A percentile compares a stretch with the other conserved stretches of the same genome.
Conservation (phyloP, 352 stramenopile species). For the Pythium phragmiticola region DNA sequence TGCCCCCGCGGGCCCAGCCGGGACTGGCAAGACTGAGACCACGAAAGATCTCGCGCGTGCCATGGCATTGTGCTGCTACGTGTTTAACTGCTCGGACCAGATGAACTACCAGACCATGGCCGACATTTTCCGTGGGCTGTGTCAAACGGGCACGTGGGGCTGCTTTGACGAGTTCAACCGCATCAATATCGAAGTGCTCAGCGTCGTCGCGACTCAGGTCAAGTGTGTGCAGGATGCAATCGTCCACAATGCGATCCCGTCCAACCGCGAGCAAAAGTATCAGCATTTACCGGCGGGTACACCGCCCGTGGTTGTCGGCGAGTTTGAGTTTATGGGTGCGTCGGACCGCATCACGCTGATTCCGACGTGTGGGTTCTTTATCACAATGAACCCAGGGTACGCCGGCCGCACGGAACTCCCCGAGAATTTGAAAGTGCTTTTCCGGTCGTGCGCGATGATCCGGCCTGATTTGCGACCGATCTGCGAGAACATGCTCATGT, state of each 20-base stretch:
- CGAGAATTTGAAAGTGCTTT: conserved; percentile 92
- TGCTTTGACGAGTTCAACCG: conserved; percentile 90
- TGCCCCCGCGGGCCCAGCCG: conserved; percentile 90
- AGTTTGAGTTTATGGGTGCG: conserved; percentile 88
- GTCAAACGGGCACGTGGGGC: conserved; percentile 84
- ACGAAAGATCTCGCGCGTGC: conserved; percentile 84
- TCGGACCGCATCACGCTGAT: conserved; percentile 86
- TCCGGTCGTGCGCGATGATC: conserved; percentile 93
- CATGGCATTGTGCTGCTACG: conserved; percentile 86
- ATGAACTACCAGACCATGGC: conserved; percentile 92
- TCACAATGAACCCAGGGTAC: conserved; percentile 96
- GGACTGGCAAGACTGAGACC: conserved; percentile 90
- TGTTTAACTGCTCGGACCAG: conserved; percentile 90
- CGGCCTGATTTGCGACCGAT: conserved; percentile 92
- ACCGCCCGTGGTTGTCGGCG: conserved; percentile 85
- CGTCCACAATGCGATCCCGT: conserved; percentile 86
- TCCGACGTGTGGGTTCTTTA: conserved; percentile 91
- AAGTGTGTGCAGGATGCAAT: conserved; percentile 87
- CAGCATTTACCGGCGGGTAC: conserved; percentile 91
- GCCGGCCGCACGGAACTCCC: conserved; percentile 84
- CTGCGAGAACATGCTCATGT: conserved; percentile 91
- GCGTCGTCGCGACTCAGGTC: conserved; percentile 83
- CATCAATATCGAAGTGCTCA: conserved; percentile 88
- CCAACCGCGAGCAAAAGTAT: conserved; percentile 95
- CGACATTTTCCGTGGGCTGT: conserved; percentile 85